These are phyloP conservation scores for Corymbia calophylla DNA, from an alignment of 441 rosid genomes.

Conservation along the genomic window DNA sequence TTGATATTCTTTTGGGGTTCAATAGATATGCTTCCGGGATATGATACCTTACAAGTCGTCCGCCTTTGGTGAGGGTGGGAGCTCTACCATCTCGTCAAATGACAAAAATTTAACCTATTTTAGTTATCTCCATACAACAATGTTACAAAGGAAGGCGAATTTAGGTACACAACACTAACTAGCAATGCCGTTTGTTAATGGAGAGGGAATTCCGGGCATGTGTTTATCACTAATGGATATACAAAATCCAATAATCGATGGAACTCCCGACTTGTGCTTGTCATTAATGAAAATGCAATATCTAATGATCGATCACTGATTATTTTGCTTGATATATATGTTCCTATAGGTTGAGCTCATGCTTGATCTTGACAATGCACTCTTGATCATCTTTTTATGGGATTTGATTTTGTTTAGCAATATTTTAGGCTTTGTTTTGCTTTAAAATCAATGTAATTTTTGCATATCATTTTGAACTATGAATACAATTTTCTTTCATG, in stretches of 20 bases:
- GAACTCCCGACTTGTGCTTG: accelerated
- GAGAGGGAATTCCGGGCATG: accelerated
- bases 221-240: not conserved
- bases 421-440: not conserved
- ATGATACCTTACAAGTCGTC: accelerated
- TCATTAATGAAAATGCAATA: accelerated
- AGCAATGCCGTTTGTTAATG: accelerated
- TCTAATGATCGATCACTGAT: accelerated
- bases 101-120: accelerated
- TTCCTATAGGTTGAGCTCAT: accelerated
- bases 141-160: accelerated
- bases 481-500: not conserved
- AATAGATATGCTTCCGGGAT: accelerated
- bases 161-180: accelerated
- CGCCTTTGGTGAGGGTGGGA: accelerated
- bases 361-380: accelerated
- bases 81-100: accelerated
- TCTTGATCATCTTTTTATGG: not conserved
- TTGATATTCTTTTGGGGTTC: not conserved
- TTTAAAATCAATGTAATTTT: not conserved
- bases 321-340: not conserved
- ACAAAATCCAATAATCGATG: accelerated
- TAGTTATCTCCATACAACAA: accelerated
- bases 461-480: not conserved
- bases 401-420: not conserved